These are phyloP conservation scores for Eucalyptus fibrosa DNA, from an alignment of 345 rosid species.

Conservation along the genomic window DNA sequence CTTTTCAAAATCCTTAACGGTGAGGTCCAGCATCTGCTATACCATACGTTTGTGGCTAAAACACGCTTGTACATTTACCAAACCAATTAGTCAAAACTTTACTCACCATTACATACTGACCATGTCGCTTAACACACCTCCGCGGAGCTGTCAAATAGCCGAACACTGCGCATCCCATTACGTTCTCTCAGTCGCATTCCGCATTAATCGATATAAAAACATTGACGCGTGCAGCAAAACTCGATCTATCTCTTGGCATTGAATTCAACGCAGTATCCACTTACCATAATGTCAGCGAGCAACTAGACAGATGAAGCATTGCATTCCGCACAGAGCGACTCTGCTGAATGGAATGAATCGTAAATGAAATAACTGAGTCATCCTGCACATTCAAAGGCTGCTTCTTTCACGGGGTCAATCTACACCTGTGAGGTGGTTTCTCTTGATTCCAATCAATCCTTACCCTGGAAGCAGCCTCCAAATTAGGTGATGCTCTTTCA, in stretches of 20 bases:
- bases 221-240: background rate
- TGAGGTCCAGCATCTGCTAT: background rate
- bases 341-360: background rate
- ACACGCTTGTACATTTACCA: background rate
- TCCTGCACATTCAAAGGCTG: background rate
- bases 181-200: background rate
- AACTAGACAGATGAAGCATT: background rate
- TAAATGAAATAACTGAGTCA: background rate
- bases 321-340: background rate
- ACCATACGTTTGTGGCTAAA: background rate
- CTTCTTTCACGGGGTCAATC: background rate
- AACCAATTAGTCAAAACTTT: background rate
- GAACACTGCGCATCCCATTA: background rate
- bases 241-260: background rate
- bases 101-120: background rate
- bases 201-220: background rate
- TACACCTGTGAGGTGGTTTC: background rate
- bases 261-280: background rate
- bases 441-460: background rate
- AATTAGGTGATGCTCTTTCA: background rate
- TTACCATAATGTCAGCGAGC: background rate
- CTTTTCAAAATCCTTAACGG: background rate
- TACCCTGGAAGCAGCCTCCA: background rate
- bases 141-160: background rate
- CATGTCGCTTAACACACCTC: background rate